phyloP scores from a whole-genome alignment of 345 rosid genomes.

The Bretschneidera sinensis region DNA sequence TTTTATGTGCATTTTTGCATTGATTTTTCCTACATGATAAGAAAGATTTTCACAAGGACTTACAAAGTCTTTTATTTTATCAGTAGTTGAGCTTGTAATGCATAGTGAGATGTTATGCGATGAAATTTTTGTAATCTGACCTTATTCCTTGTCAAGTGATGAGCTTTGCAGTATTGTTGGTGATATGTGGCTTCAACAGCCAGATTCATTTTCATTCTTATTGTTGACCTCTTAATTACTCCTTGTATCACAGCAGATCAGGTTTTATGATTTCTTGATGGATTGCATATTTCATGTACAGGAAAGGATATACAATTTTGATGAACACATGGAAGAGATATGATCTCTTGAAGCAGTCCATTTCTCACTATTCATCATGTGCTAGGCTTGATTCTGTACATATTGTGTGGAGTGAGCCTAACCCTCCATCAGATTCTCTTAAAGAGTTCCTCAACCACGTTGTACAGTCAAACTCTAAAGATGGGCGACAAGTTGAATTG shows the following conservation, averaged over 20 bases:
- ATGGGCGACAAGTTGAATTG: constrained; percentile 48
- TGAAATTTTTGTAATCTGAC: neutral
- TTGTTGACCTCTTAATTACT: neutral
- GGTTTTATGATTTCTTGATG: neutral
- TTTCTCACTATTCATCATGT: constrained; percentile 76
- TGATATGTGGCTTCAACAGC: neutral
- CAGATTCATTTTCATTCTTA: neutral
- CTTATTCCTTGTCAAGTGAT: neutral
- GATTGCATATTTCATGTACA: constrained; percentile 19
- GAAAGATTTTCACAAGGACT: too few species aligned
- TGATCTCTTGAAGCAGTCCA: constrained; percentile 78
- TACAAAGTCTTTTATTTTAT: too few species aligned
- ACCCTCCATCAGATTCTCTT: constrained; percentile 79
- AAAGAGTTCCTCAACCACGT: constrained; percentile 37
- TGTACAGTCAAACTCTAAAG: constrained; percentile 39
- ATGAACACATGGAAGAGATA: constrained; percentile 98
- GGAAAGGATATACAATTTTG: constrained; percentile 76
- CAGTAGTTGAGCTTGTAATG: neutral
- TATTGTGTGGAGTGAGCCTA: constrained; percentile 96
- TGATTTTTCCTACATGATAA: too few species aligned
- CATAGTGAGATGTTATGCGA: neutral
- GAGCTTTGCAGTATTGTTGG: neutral
- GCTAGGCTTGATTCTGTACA: constrained; percentile 74
- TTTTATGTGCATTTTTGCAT: too few species aligned
- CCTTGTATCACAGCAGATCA: neutral